Conservation (phyloP, 805 yeast species). For the Brettanomyces bruxellensis region DNA sequence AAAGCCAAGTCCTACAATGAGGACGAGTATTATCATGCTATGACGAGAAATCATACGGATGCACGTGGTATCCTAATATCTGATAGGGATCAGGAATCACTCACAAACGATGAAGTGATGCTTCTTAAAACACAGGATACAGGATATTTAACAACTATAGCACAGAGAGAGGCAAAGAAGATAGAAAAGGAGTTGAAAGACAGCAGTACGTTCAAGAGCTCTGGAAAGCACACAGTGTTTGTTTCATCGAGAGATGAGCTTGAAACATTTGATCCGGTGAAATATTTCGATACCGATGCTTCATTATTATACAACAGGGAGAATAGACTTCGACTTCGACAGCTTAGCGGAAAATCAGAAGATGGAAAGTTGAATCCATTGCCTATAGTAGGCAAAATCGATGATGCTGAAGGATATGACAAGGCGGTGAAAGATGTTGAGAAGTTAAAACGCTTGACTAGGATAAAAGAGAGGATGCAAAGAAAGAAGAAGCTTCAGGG, state of each 20-base stretch:
- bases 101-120: slow-evolving; percentile 68
- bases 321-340: slow-evolving; percentile 59
- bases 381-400: slow-evolving; percentile 9
- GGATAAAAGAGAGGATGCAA: slow-evolving; percentile 55
- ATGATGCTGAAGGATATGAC: slow-evolving; percentile 13
- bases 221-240: slow-evolving; percentile 78
- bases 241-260: slow-evolving; percentile 56
- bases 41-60: slow-evolving; percentile 67
- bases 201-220: slow-evolving; percentile 39
- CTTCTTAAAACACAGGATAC: slow-evolving; percentile 86
- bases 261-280: slow-evolving; percentile 51
- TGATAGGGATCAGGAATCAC: slow-evolving; percentile 53
- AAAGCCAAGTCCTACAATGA: slow-evolving; percentile 76
- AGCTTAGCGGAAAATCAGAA: slow-evolving; percentile 35
- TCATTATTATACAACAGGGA: slow-evolving; percentile 54
- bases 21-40: slow-evolving; percentile 94
- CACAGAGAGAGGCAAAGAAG: slow-evolving; percentile 59
- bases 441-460: slow-evolving; percentile 51
- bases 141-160: slow-evolving; percentile 71
- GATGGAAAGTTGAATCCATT: slow-evolving; percentile 19
- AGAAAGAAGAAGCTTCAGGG: slow-evolving; percentile 59
- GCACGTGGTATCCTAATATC: slow-evolving; percentile 56
- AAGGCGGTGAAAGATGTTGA: slow-evolving; percentile 30
- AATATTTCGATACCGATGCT: slow-evolving; percentile 62
- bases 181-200: slow-evolving; percentile 47